Conservation (phyloP, 139 green algal genomes). For the Spirogloea muscicola region DNA sequence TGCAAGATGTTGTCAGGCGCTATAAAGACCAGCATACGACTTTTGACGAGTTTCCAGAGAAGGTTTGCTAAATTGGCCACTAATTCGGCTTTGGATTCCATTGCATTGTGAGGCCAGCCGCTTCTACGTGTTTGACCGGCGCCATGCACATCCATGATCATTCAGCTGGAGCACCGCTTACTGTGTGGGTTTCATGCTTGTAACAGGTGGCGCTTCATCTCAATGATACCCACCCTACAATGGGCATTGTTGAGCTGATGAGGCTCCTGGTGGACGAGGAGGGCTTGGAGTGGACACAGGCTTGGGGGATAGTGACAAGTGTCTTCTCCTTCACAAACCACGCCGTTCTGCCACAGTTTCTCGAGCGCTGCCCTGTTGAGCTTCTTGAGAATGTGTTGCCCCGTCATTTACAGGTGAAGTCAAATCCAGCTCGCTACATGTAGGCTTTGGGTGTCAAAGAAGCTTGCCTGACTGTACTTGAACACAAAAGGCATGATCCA, state of each 20-base stretch:
- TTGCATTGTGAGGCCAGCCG: too few species aligned
- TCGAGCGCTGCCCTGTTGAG: conserved; percentile 76
- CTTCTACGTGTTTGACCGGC: too few species aligned
- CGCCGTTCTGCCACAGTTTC: conserved; percentile 95
- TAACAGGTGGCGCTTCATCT: conserved; percentile 56
- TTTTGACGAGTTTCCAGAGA: conserved; percentile 72
- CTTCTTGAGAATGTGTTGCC: conserved; percentile 62
- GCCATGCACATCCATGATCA: too few species aligned
- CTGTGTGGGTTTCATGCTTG: too few species aligned
- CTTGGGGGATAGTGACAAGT: conserved; percentile 81
- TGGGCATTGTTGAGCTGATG: conserved; percentile 94
- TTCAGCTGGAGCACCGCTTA: too few species aligned
- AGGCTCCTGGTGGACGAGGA: conserved; percentile 95
- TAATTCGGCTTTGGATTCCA: too few species aligned
- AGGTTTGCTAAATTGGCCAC: too few species aligned
- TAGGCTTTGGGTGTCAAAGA: too few species aligned
- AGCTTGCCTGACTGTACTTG: too few species aligned
- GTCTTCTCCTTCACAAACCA: conserved; percentile 99
- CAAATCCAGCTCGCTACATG: not conserved
- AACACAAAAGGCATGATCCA: too few species aligned
- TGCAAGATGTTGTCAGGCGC: conserved; percentile 68
- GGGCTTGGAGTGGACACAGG: conserved; percentile 83
- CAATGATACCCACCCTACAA: conserved; percentile 61
- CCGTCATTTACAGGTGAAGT: conserved; percentile 80
- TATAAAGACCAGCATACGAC: conserved; percentile 47